These are phyloP conservation scores for Rhizopogon sp. DNA, from an alignment of 768 basidiomycete genomes.

Conservation along the genomic window DNA sequence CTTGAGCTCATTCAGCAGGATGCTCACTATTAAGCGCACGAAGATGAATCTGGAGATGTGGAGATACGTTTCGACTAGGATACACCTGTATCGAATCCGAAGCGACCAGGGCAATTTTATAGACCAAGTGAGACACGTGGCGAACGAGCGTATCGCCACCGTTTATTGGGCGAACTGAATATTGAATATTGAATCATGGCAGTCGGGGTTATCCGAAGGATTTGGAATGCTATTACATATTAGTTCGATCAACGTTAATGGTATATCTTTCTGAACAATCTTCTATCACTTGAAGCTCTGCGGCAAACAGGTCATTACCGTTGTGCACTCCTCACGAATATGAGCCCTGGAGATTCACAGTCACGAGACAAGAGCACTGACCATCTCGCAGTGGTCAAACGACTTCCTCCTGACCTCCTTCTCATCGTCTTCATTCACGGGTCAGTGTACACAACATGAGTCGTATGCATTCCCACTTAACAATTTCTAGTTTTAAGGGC, in stretches of 20 bases:
- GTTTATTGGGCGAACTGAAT: too few relatives aligned
- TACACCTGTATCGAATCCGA: too few relatives aligned
- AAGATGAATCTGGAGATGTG: neutral
- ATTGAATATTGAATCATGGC: too few relatives aligned
- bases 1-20: conserved; percentile 19
- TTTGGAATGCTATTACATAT: too few relatives aligned
- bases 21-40: neutral
- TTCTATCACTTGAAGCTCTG: neutral
- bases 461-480: conserved; percentile 2
- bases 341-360: neutral
- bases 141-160: too few relatives aligned
- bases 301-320: neutral
- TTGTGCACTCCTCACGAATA: neutral
- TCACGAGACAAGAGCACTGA: conserved; percentile 6
- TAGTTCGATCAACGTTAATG: too few relatives aligned
- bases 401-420: conserved; percentile 38
- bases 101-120: too few relatives aligned
- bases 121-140: too few relatives aligned
- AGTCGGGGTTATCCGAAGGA: too few relatives aligned
- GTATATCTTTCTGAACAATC: neutral
- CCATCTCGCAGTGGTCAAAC: neutral
- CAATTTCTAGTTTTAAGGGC: conserved; percentile 43
- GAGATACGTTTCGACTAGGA: too few relatives aligned
- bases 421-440: conserved; percentile 80
- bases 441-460: conserved; percentile 33